Conservation (phyloP, 192 early-diverging fungal species). For the Bifiguratus adelaidae region DNA sequence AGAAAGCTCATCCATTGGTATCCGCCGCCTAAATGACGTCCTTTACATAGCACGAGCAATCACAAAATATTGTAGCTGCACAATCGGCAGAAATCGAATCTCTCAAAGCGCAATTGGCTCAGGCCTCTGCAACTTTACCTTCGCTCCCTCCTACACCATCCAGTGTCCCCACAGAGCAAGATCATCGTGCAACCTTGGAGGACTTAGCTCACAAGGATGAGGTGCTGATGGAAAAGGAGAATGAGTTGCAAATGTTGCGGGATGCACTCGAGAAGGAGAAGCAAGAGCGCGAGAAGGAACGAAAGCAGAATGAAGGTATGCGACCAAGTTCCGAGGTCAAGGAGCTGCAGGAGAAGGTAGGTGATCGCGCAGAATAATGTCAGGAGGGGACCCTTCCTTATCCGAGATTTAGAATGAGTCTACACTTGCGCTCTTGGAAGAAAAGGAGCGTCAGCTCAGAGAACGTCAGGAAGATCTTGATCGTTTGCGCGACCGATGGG, state of each 20-base stretch:
- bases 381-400: no score
- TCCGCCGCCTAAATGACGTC: constrained; percentile 1
- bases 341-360: no score
- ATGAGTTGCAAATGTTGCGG: background rate
- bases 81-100: constrained; percentile 9
- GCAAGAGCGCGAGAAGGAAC: no score
- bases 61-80: background rate
- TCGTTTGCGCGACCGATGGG: background rate
- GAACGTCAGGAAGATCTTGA: constrained; percentile 3
- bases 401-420: no score
- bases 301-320: no score
- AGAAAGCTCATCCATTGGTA: background rate
- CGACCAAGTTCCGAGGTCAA: no score
- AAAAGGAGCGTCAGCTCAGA: constrained; percentile 4
- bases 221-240: constrained; percentile 3
- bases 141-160: constrained; percentile 1
- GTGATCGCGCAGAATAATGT: no score
- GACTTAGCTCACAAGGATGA: constrained; percentile 7
- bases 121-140: constrained; percentile 4
- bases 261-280: background rate
- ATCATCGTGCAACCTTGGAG: background rate
- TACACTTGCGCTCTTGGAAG: background rate
- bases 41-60: background rate
- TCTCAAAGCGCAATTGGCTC: background rate
- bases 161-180: background rate